Percentiles rank a stretch among this genome's conserved stretches.
Evolutionary conservation across 345 rosid genomes (phyloP).

Genomic region (Gynandropsis gynandra): DNA sequence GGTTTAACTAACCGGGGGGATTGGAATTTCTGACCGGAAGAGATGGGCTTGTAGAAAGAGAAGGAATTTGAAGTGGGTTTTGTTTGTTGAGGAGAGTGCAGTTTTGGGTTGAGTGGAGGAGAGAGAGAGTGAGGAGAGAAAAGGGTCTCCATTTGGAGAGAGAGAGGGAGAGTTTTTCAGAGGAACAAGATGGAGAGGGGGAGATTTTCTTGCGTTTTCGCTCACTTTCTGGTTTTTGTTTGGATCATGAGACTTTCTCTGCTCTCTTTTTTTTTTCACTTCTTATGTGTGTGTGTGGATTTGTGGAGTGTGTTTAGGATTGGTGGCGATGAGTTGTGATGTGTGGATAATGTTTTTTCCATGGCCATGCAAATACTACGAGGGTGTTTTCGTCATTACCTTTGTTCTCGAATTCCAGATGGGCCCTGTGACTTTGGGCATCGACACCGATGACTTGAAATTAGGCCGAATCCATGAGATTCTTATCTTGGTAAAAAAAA

Average conservation of each 20-base stretch:
- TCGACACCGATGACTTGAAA: too few species aligned
- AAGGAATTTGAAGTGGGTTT: conserved; percentile 38
- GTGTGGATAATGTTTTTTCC: too few species aligned
- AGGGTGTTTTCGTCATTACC: too few species aligned
- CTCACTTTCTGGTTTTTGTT: conserved; percentile 19
- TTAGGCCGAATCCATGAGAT: too few species aligned
- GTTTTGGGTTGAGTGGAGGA: conserved; percentile 46
- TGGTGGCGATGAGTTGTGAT: too few species aligned
- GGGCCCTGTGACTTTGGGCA: too few species aligned
- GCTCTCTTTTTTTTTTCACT: too few species aligned
- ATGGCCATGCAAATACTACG: too few species aligned
- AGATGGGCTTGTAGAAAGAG: conserved; percentile 34
- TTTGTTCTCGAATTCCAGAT: too few species aligned
- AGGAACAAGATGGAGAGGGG: not conserved
- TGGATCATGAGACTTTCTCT: conserved; percentile 18
- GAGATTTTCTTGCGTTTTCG: conserved; percentile 22
- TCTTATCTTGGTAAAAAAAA: too few species aligned
- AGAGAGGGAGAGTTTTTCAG: conserved; percentile 19
- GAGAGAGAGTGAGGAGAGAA: conserved; percentile 54
- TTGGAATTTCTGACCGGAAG: conserved; percentile 35
- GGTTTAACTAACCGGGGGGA: conserved; percentile 26
- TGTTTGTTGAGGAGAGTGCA: conserved; percentile 29
- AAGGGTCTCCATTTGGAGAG: conserved; percentile 67
- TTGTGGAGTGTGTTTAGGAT: conserved; percentile 24
- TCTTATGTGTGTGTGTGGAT: conserved; percentile 33